phyloP scores from a whole-genome alignment of 208 protist genomes.

The Endotrypanum monterogeii region DNA sequence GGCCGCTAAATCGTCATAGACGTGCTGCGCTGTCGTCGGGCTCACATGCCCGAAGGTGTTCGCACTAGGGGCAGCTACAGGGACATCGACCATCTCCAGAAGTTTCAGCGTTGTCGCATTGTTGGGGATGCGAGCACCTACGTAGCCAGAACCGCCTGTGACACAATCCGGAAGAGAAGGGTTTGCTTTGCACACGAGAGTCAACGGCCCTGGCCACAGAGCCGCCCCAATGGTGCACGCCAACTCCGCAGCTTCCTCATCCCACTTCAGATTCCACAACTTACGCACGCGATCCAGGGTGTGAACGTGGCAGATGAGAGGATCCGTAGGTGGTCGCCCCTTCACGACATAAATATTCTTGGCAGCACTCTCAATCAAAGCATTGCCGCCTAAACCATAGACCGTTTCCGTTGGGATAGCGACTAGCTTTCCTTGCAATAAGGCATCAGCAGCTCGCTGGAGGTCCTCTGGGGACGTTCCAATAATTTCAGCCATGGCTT shows the following conservation, averaged over 20 bases:
- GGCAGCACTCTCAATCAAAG: slow-evolving; percentile 82
- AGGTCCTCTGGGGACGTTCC: slow-evolving; percentile 45
- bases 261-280: slow-evolving; percentile 65
- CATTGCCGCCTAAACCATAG: slow-evolving; percentile 98
- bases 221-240: slow-evolving; percentile 58
- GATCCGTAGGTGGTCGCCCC: slow-evolving; percentile 94
- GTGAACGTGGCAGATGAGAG: slow-evolving; percentile 96
- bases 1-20: slow-evolving; percentile 88
- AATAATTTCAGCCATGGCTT: slow-evolving; percentile 56
- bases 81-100: slow-evolving; percentile 69
- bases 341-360: slow-evolving; percentile 96
- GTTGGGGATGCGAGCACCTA: slow-evolving; percentile 86
- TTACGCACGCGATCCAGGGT: slow-evolving; percentile 52
- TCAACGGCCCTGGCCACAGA: slow-evolving; percentile 94
- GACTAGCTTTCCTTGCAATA: slow-evolving; percentile 82
- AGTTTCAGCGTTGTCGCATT: slow-evolving; percentile 75
- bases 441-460: slow-evolving; percentile 46
- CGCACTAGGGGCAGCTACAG: slow-evolving; percentile 91
- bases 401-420: slow-evolving; percentile 99
- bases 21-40: slow-evolving; percentile 90
- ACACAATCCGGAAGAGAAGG: slow-evolving; percentile 68
- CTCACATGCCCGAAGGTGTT: slow-evolving; percentile 94
- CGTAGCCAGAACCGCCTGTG: slow-evolving; percentile 85
- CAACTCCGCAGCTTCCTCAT: slow-evolving; percentile 46
- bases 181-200: slow-evolving; percentile 82